Evolutionary conservation across 495 filamentous ascomycete genomes (phyloP).

Genomic region (Haplographium delicatum): DNA sequence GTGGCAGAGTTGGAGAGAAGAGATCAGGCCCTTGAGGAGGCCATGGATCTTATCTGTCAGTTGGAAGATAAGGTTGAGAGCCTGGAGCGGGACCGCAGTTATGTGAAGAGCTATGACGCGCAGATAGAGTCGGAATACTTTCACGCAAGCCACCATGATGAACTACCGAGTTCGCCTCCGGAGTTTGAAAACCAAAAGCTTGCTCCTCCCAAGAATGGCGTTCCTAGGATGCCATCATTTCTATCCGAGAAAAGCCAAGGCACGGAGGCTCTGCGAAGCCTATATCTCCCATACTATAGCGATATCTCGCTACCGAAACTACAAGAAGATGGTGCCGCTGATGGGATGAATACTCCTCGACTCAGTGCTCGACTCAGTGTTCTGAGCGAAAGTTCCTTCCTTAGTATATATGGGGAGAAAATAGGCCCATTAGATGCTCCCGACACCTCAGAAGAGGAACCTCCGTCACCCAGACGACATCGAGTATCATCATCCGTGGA

Average conservation of each 20-base stretch:
- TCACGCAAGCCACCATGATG: slow-evolving; percentile 10
- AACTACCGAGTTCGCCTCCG: slow-evolving; percentile 17
- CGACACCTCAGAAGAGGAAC: slow-evolving; percentile 28
- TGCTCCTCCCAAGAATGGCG: slow-evolving; percentile 16
- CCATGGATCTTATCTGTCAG: slow-evolving; percentile 71
- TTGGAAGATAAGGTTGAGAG: slow-evolving; percentile 64
- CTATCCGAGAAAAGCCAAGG: slow-evolving; percentile 55
- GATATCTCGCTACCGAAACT: slow-evolving; percentile 36
- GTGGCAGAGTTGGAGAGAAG: slow-evolving; percentile 66
- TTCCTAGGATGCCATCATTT: slow-evolving; percentile 60
- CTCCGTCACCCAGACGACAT: slow-evolving; percentile 1
- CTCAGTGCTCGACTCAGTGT: slow-evolving; percentile 70
- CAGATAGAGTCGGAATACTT: slow-evolving; percentile 16
- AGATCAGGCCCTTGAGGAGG: slow-evolving; percentile 75
- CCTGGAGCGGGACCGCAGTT: slow-evolving; percentile 32
- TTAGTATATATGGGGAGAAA: slow-evolving; percentile 56
- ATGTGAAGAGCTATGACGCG: slow-evolving; percentile 17
- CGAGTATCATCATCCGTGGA: slow-evolving; percentile 24
- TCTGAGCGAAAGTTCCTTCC: slow-evolving; percentile 74
- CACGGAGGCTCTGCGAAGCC: slow-evolving; percentile 59
- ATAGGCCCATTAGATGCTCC: slow-evolving; percentile 22
- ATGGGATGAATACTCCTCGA: slow-evolving; percentile 52
- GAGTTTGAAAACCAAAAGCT: slow-evolving; percentile 1
- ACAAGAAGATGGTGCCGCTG: slow-evolving; percentile 30
- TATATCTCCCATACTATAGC: slow-evolving; percentile 46